Conservation (phyloP, 2,329 filamentous ascomycete species). For the Blastomyces emzantsi region DNA sequence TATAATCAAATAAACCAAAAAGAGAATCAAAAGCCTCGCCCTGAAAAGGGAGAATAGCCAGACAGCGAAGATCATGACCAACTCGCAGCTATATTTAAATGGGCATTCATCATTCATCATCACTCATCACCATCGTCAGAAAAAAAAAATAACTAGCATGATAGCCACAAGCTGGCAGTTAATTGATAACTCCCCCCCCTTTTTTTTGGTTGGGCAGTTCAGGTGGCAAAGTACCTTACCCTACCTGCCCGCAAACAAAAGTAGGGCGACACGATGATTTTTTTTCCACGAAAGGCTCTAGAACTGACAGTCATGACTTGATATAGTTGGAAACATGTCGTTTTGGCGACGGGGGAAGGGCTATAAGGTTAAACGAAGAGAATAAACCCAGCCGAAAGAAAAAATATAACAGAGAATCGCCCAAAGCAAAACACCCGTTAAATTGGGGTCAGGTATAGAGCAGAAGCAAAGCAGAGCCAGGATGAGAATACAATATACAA, state of each 20-base stretch:
- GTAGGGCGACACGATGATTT: background rate
- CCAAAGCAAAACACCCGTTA: background rate
- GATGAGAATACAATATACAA: constrained; percentile 3
- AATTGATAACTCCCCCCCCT: background rate
- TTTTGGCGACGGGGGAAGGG: background rate
- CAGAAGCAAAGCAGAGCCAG: background rate
- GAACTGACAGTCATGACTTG: background rate
- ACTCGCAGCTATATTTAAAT: background rate
- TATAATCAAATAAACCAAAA: background rate
- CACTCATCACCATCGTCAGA: background rate
- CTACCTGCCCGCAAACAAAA: background rate
- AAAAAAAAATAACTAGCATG: background rate
- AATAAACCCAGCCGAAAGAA: background rate
- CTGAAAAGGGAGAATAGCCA: background rate
- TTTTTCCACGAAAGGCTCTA: background rate
- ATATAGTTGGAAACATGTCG: background rate
- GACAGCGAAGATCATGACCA: background rate
- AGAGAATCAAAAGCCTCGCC: background rate
- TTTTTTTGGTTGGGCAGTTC: background rate
- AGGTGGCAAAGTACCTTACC: background rate
- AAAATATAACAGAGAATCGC: background rate
- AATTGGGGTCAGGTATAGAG: constrained; percentile 4
- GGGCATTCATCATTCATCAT: background rate
- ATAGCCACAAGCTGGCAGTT: background rate
- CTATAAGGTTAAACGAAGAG: background rate